Conservation (phyloP, 2,329 filamentous ascomycete species). For the Ceratocystis albifundus region DNA sequence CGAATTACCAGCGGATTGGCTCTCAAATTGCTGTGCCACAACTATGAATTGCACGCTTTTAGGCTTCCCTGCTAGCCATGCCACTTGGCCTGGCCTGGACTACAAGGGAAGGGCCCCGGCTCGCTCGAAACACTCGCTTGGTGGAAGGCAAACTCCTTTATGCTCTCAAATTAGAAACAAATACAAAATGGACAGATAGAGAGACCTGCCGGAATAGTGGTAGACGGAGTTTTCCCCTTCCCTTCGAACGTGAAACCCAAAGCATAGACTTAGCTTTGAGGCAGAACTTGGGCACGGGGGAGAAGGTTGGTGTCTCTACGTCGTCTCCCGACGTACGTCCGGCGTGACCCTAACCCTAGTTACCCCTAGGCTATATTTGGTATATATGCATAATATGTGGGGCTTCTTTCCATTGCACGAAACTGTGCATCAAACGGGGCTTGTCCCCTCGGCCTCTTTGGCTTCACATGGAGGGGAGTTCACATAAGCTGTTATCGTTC, state of each 20-base stretch:
- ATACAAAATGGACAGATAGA: no score
- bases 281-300: no score
- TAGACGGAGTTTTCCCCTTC: no score
- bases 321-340: no score
- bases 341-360: neutral
- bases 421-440: constrained; percentile 11
- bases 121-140: constrained; percentile 9
- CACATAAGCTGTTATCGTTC: constrained; percentile 2
- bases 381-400: constrained; percentile 6
- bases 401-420: constrained; percentile 3
- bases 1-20: neutral
- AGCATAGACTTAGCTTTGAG: no score
- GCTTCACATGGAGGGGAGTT: neutral
- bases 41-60: neutral
- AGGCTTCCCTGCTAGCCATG: neutral
- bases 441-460: neutral
- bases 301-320: no score
- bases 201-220: no score
- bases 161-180: constrained; percentile 10
- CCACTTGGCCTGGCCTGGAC: neutral
- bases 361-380: neutral
- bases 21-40: neutral
- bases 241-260: no score
- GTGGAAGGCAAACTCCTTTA: neutral
- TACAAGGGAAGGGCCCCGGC: neutral